phyloP scores from a whole-genome alignment of 2,329 filamentous ascomycete species.

The Trichothecium roseum region DNA sequence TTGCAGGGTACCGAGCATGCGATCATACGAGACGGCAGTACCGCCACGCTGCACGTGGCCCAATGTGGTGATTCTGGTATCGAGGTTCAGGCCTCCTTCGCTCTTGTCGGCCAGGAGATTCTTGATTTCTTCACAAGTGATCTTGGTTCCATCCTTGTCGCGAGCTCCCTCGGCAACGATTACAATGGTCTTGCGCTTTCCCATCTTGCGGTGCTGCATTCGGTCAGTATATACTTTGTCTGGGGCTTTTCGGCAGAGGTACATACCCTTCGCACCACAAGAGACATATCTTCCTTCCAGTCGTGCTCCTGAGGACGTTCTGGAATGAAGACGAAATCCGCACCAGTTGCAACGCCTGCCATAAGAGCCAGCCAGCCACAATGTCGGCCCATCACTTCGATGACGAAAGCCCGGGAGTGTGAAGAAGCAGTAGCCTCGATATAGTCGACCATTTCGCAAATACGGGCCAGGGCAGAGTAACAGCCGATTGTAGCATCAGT shows the following conservation, averaged over 20 bases:
- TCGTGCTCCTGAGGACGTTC: constrained; percentile 81
- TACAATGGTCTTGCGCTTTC: constrained; percentile 96
- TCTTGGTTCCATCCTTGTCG: constrained; percentile 74
- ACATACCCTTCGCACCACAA: constrained; percentile 59
- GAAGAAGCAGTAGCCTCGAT: constrained; percentile 93
- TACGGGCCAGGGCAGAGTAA: constrained; percentile 85
- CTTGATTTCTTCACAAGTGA: constrained; percentile 72
- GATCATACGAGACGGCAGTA: constrained; percentile 83
- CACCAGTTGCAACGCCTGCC: constrained; percentile 87
- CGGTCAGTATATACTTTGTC: constrained; percentile 1
- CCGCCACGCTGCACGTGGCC: constrained; percentile 97
- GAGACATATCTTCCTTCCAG: constrained; percentile 84
- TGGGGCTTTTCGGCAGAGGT: constrained; percentile 3
- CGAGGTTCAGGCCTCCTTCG: constrained; percentile 57
- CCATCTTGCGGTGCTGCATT: constrained; percentile 65
- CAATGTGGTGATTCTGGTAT: constrained; percentile 89
- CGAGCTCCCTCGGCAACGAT: constrained; percentile 94
- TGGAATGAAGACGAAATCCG: constrained; percentile 94
- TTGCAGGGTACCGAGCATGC: constrained; percentile 85
- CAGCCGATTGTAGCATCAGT: constrained; percentile 97
- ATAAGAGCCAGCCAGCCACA: constrained; percentile 97
- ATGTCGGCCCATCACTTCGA: constrained; percentile 97
- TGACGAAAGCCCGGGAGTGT: constrained; percentile 91
- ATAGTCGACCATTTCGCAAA: constrained; percentile 93
- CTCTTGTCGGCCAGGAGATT: constrained; percentile 71